Conservation (phyloP, 768 basidiomycete species). For the Pisolithus microcarpus region DNA sequence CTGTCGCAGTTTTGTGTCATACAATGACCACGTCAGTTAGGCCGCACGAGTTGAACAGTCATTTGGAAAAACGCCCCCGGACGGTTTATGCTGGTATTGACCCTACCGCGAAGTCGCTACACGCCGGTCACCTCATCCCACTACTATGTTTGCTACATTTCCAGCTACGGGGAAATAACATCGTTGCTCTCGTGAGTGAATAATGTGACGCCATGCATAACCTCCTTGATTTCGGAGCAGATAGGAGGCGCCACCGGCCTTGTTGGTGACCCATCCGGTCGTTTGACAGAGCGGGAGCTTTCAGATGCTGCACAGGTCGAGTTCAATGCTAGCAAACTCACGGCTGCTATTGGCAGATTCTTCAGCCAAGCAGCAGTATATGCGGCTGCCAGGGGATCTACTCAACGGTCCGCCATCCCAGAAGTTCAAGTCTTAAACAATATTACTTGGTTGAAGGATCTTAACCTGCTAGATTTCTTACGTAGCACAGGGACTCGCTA, state of each 20-base stretch:
- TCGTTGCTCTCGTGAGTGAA: slow-evolving; percentile 72
- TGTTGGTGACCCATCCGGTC: slow-evolving; percentile 95
- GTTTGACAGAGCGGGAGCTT: slow-evolving; percentile 70
- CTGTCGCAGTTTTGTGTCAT: background rate
- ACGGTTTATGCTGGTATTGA: slow-evolving; percentile 86
- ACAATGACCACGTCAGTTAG: slow-evolving; percentile 21
- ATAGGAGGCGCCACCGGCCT: slow-evolving; percentile 94
- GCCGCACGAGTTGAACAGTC: slow-evolving; percentile 35
- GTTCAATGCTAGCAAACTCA: slow-evolving; percentile 59
- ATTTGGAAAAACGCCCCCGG: slow-evolving; percentile 31
- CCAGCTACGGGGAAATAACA: slow-evolving; percentile 71
- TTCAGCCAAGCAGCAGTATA: slow-evolving; percentile 62
- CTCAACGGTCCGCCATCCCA: slow-evolving; percentile 5
- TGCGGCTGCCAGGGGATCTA: slow-evolving; percentile 33
- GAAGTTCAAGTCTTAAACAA: slow-evolving; percentile 51
- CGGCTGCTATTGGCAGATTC: slow-evolving; percentile 60
- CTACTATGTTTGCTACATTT: slow-evolving; percentile 86
- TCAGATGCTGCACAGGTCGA: slow-evolving; percentile 54
- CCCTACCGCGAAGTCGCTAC: slow-evolving; percentile 83
- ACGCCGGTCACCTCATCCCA: slow-evolving; percentile 91
- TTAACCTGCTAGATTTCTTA: slow-evolving; percentile 80
- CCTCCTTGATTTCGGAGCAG: slow-evolving; percentile 34
- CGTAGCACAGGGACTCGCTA: slow-evolving; percentile 72
- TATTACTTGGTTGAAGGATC: slow-evolving; percentile 67
- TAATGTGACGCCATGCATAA: background rate